Base-by-base conservation (phyloP, 805 yeast species). In the Candida montana region DNA sequence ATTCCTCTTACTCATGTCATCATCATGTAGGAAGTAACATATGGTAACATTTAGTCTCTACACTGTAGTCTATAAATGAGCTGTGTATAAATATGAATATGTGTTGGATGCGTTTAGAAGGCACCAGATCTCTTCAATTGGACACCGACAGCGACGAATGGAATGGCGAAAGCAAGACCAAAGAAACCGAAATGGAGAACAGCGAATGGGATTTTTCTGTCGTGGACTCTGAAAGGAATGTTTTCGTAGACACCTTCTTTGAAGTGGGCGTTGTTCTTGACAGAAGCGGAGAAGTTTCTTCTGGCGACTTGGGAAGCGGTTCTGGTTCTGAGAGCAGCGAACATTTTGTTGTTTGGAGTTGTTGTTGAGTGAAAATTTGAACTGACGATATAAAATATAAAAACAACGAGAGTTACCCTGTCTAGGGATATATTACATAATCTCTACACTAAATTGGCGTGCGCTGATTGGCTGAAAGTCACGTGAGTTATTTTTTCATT, bases 161-260 rank as follows among this genome's bases (percentile, higher is more conserved):
- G 97, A 43, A 82, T 69, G 47, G 79, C 75, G 49, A 80, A 72
- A 46, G 88, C 91, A 33, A 79, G 59, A 63, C 83, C 78, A 52
- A 83, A 73, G 70, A 79, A 83, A 40, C 89, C 79, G 74, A 85
- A 83, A 74, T 83, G 95, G 52, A 83, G 74, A 40, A 88, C 70
- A 53, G 81, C 86, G 65, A 76, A 89, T 53, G 97, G 98, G 52
- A 91, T 75, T 72, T 80, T 84, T 77, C 95, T 89, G 78, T 81
- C 74, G 77, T 88, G 89, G 50, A 91, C 95, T 75, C 79, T 79
- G 80, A 91, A 93, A 52, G 99, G 99, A 50, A 91, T 62, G 78
- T 93, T 91, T 59, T 83, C 72, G 81, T 93, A 93, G 36, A 82
- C 81, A 60, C 97, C 97, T 59, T 77, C 83, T 57, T 79, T 79